Conservation (phyloP, 352 stramenopile genomes). For the Phytophthora constricta region DNA sequence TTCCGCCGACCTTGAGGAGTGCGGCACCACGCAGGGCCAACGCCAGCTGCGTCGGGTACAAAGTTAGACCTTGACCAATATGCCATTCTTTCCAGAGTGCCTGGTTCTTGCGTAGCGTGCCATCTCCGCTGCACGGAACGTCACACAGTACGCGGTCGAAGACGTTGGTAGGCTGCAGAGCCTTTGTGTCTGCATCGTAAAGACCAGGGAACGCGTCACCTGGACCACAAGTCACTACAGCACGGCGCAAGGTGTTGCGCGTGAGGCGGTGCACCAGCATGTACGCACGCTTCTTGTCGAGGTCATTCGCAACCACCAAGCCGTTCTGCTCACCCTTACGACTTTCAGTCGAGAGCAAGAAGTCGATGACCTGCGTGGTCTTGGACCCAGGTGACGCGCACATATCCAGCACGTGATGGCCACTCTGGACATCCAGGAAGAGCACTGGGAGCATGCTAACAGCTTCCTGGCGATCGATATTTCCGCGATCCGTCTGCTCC, state of each 20-base stretch:
- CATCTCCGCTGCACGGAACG: conserved; percentile 98
- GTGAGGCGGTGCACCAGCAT: conserved; percentile 97
- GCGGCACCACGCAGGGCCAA: conserved; percentile 93
- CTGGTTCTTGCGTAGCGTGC: conserved; percentile 98
- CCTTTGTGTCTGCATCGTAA: conserved; percentile 47
- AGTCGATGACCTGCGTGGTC: conserved; percentile 97
- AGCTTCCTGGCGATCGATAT: conserved; percentile 97
- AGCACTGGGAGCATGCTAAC: conserved; percentile 99
- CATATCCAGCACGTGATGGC: conserved; percentile 88
- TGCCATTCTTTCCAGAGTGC: conserved; percentile 95
- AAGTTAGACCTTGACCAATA: conserved; percentile 87
- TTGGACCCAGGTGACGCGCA: conserved; percentile 98
- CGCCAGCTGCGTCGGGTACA: conserved; percentile 94
- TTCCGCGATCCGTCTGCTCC: conserved; percentile 91
- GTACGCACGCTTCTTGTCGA: conserved; percentile 96
- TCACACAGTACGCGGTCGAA: conserved; percentile 99
- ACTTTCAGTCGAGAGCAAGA: conserved; percentile 49
- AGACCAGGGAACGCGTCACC: conserved; percentile 95
- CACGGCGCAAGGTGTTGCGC: conserved; percentile 80
- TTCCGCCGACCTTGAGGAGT: conserved; percentile 90
- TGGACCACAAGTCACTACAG: conserved; percentile 94
- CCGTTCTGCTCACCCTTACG: conserved; percentile 43
- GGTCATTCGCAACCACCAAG: conserved; percentile 96
- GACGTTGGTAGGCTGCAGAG: conserved; percentile 72
- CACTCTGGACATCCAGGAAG: conserved; percentile 93